Evolutionary conservation across 2,329 filamentous ascomycete genomes (phyloP).

Genomic region (Ilyonectria destructans): DNA sequence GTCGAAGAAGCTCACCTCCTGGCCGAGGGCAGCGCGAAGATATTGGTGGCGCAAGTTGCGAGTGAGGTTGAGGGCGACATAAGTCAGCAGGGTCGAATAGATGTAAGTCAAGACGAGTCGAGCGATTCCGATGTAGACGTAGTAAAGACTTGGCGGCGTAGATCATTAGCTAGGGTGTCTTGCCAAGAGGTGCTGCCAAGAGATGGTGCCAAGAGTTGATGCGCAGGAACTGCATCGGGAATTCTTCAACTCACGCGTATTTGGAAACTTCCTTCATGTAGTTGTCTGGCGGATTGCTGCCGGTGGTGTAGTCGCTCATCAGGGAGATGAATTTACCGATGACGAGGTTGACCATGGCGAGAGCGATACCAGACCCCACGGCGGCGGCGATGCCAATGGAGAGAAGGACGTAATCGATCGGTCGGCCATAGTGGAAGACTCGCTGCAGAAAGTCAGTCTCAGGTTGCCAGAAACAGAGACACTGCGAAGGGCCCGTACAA

Average conservation of each 20-base stretch:
- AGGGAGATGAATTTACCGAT: conserved; percentile 56
- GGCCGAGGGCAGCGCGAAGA: conserved; percentile 64
- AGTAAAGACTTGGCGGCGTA: conserved; percentile 63
- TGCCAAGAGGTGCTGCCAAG: conserved; percentile 53
- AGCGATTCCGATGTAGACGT: conserved; percentile 71
- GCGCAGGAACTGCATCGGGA: conserved; percentile 54
- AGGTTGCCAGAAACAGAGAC: neutral
- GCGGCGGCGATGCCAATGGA: conserved; percentile 50
- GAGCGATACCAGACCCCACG: conserved; percentile 55
- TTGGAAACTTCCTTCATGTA: conserved; percentile 51
- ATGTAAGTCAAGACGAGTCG: conserved; percentile 67
- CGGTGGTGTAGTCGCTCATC: conserved; percentile 53
- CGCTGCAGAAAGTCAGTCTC: neutral
- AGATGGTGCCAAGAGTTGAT: conserved; percentile 62
- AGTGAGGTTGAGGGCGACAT: conserved; percentile 66
- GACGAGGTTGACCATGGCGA: conserved; percentile 57
- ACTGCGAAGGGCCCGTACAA: neutral
- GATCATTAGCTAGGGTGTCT: conserved; percentile 46
- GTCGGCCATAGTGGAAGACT: neutral
- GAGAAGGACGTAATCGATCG: neutral
- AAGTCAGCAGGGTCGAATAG: conserved; percentile 61
- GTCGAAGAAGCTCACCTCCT: conserved; percentile 67
- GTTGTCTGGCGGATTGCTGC: conserved; percentile 39
- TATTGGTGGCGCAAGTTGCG: conserved; percentile 65
- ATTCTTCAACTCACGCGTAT: conserved; percentile 53